Conservation (phyloP, 176 grass and related monocot species). For the Musa beccarii region DNA sequence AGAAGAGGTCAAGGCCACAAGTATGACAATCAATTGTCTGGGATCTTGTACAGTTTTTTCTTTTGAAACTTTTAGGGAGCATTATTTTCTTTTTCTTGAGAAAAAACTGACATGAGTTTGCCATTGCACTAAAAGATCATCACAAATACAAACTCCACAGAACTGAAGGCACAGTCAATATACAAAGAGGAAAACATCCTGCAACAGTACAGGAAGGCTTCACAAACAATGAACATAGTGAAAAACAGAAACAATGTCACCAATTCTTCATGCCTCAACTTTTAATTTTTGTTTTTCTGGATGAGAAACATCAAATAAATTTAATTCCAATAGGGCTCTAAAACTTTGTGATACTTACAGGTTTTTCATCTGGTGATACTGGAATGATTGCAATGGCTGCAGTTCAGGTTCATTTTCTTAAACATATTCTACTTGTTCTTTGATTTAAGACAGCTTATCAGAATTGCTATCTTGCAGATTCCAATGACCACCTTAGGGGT, state of each 20-base stretch:
- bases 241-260: not conserved
- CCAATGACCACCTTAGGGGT: conserved; percentile 71
- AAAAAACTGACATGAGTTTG: no score
- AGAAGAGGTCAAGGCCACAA: no score
- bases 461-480: conserved; percentile 37
- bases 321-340: no score
- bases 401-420: conserved; percentile 39
- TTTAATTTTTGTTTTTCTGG: no score
- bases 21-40: not conserved
- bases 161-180: not conserved
- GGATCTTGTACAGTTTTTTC: not conserved
- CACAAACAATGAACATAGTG: no score
- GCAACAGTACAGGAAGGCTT: not conserved
- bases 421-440: conserved; percentile 6
- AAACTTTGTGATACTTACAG: conserved; percentile 28
- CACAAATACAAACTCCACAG: no score
- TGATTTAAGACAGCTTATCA: not conserved
- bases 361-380: conserved; percentile 62
- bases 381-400: conserved; percentile 74
- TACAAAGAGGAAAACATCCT: not conserved
- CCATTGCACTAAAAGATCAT: no score
- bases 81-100: not conserved
- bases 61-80: not conserved
- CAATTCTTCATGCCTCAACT: not conserved
- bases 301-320: no score